Evolutionary conservation across 352 stramenopile species (phyloP).

Genomic region (Pythium insidiosum): DNA sequence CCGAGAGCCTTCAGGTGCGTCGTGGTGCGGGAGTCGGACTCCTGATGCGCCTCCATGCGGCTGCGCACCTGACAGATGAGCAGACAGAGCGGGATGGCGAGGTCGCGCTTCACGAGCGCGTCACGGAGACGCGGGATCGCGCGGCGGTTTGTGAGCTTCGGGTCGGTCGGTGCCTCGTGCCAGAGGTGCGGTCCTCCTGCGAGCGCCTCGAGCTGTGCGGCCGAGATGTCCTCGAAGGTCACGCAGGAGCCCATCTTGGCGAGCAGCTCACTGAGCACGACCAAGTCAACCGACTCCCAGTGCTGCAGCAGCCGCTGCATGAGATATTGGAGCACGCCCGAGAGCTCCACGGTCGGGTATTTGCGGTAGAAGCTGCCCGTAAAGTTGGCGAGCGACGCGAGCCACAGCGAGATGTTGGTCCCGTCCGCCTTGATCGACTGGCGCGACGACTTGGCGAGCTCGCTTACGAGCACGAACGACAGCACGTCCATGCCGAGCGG

Average conservation of each 20-base stretch:
- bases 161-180: slow-evolving; percentile 68
- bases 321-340: slow-evolving; percentile 87
- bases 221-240: slow-evolving; percentile 81
- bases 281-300: slow-evolving; percentile 77
- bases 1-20: slow-evolving; percentile 76
- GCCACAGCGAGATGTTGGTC: slow-evolving; percentile 91
- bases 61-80: slow-evolving; percentile 83
- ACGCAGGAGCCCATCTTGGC: slow-evolving; percentile 85
- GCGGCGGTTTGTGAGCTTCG: slow-evolving; percentile 78
- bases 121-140: slow-evolving; percentile 77
- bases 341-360: slow-evolving; percentile 90
- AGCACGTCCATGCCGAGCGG: slow-evolving; percentile 92
- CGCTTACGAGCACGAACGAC: slow-evolving; percentile 88
- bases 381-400: slow-evolving; percentile 92
- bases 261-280: slow-evolving; percentile 85
- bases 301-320: slow-evolving; percentile 83
- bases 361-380: slow-evolving; percentile 92
- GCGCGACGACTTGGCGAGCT: slow-evolving; percentile 79
- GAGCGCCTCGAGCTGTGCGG: slow-evolving; percentile 74
- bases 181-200: slow-evolving; percentile 72
- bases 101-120: slow-evolving; percentile 70
- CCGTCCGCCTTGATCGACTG: slow-evolving; percentile 83
- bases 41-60: slow-evolving; percentile 76
- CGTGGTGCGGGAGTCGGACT: slow-evolving; percentile 25
- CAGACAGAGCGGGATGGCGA: slow-evolving; percentile 68